A percentile compares a stretch with the other conserved stretches of the same genome.
Conservation (phyloP, 2,329 filamentous ascomycete genomes). For the Colletotrichum lupini region DNA sequence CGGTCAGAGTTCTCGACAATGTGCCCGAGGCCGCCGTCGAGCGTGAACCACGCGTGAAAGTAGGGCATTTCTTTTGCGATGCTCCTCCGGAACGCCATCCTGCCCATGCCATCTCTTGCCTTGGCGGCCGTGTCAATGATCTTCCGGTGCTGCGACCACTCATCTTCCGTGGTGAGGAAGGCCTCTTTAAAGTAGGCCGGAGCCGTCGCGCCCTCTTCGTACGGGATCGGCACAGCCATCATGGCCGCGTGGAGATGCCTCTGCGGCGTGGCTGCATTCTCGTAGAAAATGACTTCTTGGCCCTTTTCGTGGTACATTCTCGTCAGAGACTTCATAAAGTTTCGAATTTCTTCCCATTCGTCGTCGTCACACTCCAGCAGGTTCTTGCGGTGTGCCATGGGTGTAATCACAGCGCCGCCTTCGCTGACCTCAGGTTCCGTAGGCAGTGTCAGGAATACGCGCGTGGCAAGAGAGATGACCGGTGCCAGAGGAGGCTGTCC, state of each 20-base stretch:
- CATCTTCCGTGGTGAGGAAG: constrained; percentile 86
- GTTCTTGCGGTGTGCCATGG: constrained; percentile 87
- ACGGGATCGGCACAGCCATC: constrained; percentile 87
- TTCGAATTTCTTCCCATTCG: constrained; percentile 98
- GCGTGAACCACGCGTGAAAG: constrained; percentile 94
- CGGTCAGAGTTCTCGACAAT: constrained; percentile 85
- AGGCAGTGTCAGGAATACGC: constrained; percentile 87
- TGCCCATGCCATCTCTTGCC: constrained; percentile 76
- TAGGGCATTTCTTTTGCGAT: constrained; percentile 98
- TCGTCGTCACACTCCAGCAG: constrained; percentile 98
- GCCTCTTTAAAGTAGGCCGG: constrained; percentile 97
- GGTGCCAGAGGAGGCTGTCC: constrained; percentile 83
- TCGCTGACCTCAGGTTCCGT: constrained; percentile 89
- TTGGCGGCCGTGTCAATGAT: constrained; percentile 86
- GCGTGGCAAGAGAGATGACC: constrained; percentile 84
- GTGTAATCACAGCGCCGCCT: constrained; percentile 88
- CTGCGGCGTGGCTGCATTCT: constrained; percentile 88
- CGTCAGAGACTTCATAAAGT: constrained; percentile 97
- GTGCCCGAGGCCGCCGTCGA: constrained; percentile 93
- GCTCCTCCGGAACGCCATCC: constrained; percentile 81
- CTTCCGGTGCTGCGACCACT: constrained; percentile 96
- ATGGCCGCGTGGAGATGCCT: constrained; percentile 87
- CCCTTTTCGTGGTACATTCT: constrained; percentile 95
- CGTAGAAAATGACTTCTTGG: constrained; percentile 94
- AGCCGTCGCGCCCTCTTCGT: constrained; percentile 88